Conservation (phyloP, 371 early-diverging fungal species). For the Cladochytrium tenue region DNA sequence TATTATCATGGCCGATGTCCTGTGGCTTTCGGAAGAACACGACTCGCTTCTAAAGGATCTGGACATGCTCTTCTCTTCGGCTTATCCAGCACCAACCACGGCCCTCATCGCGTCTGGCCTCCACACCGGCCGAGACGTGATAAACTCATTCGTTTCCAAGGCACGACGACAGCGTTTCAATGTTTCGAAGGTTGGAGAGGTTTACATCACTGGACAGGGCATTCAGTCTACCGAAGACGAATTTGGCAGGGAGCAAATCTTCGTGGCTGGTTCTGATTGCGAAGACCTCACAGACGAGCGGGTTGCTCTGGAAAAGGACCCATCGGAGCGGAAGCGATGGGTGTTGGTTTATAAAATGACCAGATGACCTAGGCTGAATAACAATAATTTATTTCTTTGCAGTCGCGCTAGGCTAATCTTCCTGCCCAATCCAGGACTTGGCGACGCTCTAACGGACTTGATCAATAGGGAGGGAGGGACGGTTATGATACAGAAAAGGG, state of each 20-base stretch:
- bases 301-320: not conserved
- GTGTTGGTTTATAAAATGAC: slow-evolving; percentile 20
- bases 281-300: slow-evolving; percentile 16
- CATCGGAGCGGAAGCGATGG: slow-evolving; percentile 25
- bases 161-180: slow-evolving; percentile 16
- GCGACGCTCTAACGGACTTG: not conserved
- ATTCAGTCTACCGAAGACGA: slow-evolving; percentile 2
- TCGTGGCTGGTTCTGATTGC: not conserved
- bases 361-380: too few relatives aligned
- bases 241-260: not conserved
- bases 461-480: not conserved
- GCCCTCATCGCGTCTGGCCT: slow-evolving; percentile 26
- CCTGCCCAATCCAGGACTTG: too few relatives aligned
- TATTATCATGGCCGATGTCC: slow-evolving; percentile 35
- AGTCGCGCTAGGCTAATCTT: too few relatives aligned
- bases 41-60: slow-evolving; percentile 28
- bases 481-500: not conserved
- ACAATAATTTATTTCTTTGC: too few relatives aligned
- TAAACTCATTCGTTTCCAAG: slow-evolving; percentile 24
- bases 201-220: not conserved
- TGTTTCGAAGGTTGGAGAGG: slow-evolving; percentile 21
- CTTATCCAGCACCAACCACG: not conserved
- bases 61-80: slow-evolving; percentile 6
- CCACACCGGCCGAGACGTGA: slow-evolving; percentile 23
- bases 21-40: slow-evolving; percentile 37